Conservation (phyloP, 148 eudicot genomes). For the Euryodendron excelsum region DNA sequence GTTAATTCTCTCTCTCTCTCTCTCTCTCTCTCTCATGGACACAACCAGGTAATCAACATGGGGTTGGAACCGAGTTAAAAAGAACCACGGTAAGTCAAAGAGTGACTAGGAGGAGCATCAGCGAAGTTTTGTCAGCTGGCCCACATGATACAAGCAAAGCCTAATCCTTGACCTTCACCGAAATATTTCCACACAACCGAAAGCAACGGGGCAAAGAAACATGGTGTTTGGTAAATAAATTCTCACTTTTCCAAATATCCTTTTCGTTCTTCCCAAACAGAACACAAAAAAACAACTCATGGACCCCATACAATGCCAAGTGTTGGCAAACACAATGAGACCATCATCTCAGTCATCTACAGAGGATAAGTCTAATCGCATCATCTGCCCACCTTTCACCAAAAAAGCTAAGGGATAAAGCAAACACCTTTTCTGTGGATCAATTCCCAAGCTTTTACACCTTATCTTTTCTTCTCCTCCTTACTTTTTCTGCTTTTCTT, state of each 20-base stretch:
- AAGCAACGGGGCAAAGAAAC: neutral
- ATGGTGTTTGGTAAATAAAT: neutral
- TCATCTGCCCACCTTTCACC: neutral
- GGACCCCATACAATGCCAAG: neutral
- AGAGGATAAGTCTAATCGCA: neutral
- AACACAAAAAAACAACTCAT: no score
- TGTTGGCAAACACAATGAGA: neutral
- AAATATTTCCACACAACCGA: no score
- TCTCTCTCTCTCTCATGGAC: no score
- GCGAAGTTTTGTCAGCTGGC: neutral
- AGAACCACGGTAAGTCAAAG: neutral
- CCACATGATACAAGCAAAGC: neutral
- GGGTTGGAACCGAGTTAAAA: neutral
- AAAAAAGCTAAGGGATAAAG: neutral
- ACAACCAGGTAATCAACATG: no score
- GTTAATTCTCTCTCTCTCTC: neutral
- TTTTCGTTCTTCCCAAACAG: no score
- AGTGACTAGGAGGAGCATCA: conserved; percentile 2
- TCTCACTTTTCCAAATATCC: no score
- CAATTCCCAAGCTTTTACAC: neutral
- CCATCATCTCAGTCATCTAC: neutral
- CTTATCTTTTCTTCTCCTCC: neutral
- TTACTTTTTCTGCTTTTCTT: neutral
- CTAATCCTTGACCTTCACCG: neutral
- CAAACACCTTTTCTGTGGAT: neutral